These are phyloP conservation scores for Cutaneotrichosporon sp. DNA, from an alignment of 1,284 basidiomycete species.

Conservation along the genomic window DNA sequence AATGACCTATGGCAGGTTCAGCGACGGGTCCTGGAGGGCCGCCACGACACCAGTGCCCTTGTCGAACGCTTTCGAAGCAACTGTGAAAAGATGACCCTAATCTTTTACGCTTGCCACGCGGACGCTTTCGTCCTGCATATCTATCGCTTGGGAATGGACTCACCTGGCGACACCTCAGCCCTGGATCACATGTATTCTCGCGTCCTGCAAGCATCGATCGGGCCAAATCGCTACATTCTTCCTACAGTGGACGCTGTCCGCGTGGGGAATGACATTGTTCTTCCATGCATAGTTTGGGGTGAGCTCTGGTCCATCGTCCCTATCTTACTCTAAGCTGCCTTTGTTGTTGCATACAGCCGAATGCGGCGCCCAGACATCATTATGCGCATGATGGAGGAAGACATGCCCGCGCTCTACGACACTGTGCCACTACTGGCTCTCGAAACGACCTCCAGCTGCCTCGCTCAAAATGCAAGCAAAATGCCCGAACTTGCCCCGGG, in stretches of 20 bases:
- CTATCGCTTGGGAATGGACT: too few relatives aligned
- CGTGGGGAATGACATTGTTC: background rate
- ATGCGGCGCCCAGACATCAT: background rate
- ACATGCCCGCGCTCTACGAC: constrained; percentile 24
- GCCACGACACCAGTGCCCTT: too few relatives aligned
- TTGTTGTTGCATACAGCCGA: constrained; percentile 3
- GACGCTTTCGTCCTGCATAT: background rate
- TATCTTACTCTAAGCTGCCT: constrained; percentile 6
- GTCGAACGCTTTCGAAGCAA: too few relatives aligned
- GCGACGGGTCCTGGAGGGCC: too few relatives aligned
- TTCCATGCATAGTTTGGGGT: constrained; percentile 26
- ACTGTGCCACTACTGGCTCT: background rate
- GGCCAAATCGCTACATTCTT: constrained; percentile 24
- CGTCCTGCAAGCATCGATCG: constrained; percentile 29
- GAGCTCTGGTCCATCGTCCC: constrained; percentile 4
- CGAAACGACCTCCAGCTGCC: background rate
- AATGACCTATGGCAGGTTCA: background rate
- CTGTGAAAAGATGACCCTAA: background rate
- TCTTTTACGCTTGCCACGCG: background rate
- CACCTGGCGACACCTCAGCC: background rate
- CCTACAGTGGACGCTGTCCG: background rate
- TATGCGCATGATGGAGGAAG: constrained; percentile 13
- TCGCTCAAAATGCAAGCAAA: background rate
- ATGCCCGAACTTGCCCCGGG: background rate
- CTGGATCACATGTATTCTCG: constrained; percentile 22